Base-by-base conservation (phyloP, 163 green algal species). In the Volvox carteri region DNA sequence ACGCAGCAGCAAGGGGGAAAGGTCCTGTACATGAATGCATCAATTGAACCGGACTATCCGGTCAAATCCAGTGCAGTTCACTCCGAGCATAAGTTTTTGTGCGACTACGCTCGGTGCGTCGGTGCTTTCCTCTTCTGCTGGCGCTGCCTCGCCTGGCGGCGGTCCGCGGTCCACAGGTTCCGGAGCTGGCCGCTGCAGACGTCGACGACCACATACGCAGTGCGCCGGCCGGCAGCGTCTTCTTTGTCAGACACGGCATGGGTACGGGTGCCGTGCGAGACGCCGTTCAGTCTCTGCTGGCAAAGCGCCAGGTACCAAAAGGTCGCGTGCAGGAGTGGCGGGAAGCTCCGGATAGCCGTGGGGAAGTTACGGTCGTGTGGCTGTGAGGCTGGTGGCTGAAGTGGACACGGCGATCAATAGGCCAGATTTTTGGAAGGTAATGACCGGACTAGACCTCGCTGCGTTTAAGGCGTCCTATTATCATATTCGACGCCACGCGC, bases 301-400 rank as follows among this genome's bases (percentile, higher is more conserved):
- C 7, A 25, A 30, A 33, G 56, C 56, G 78, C 14, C 7, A 14
- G 37, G 33, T 21, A 2, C 54, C 33, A n/a, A 35, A 44, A 37
- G 77, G 77, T 19, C 78, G 39, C 3, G 78, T 86, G 41, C 56
- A 23, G 25, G 39, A 75, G 28, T 86, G 56, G 56, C 23, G 41
- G 19, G 78, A 86, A 56, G 37, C 14, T 7, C 44, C 39, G 8
- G 58, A 4, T 2, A 74, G 58, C 41, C 50, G 78, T 7, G 54
- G 56, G 9, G 25, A 86, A 39, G 78, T 86, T 25, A 76, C 78
- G 25, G 41, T 76, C 4, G 58, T 76, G 78, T 76, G 56, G 56
- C 39, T 75, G 56, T 65, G 12, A 65, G 54, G n/a, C n/a, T n/a
- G n/a, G n/a, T n/a, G n/a, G n/a, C n/a, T n/a, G n/a, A n/a, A n/a